phyloP scores from a whole-genome alignment of 2,329 filamentous ascomycete species.

The Alternaria postmessia region DNA sequence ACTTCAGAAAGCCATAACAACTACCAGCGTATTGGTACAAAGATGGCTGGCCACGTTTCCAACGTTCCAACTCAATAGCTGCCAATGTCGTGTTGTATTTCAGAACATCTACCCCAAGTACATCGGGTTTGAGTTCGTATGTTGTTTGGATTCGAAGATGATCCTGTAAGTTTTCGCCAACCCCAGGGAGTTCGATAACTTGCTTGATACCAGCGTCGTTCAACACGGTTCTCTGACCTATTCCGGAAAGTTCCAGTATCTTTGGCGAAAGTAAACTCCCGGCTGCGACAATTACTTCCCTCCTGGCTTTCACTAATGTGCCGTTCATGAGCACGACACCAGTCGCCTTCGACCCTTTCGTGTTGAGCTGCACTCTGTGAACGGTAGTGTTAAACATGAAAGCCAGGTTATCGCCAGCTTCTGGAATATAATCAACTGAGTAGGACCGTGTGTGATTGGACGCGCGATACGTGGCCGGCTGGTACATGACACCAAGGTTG shows the following conservation, averaged over 20 bases:
- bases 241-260: constrained; percentile 33
- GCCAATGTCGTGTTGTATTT: constrained; percentile 36
- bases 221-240: constrained; percentile 23
- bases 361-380: constrained; percentile 47
- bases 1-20: constrained; percentile 54
- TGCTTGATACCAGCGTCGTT: constrained; percentile 21
- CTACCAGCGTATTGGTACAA: constrained; percentile 52
- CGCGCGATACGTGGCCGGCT: constrained; percentile 59
- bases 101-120: constrained; percentile 27
- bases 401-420: constrained; percentile 53
- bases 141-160: constrained; percentile 30
- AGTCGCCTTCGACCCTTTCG: constrained; percentile 22
- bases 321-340: constrained; percentile 40
- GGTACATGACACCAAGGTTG: constrained; percentile 59
- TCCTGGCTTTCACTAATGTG: constrained; percentile 33
- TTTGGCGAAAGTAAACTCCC: constrained; percentile 30
- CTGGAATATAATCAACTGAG: constrained; percentile 53
- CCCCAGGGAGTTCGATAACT: constrained; percentile 25
- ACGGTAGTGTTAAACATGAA: constrained; percentile 49
- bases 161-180: constrained; percentile 37
- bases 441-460: constrained; percentile 60
- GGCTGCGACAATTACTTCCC: constrained; percentile 36
- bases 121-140: constrained; percentile 27
- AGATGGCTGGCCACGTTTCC: constrained; percentile 39
- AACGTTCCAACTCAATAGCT: constrained; percentile 52